A percentile compares a stretch with the other conserved stretches of the same genome.
Evolutionary conservation across 1,284 basidiomycete species (phyloP).

Genomic region (Schizophyllum commune): DNA sequence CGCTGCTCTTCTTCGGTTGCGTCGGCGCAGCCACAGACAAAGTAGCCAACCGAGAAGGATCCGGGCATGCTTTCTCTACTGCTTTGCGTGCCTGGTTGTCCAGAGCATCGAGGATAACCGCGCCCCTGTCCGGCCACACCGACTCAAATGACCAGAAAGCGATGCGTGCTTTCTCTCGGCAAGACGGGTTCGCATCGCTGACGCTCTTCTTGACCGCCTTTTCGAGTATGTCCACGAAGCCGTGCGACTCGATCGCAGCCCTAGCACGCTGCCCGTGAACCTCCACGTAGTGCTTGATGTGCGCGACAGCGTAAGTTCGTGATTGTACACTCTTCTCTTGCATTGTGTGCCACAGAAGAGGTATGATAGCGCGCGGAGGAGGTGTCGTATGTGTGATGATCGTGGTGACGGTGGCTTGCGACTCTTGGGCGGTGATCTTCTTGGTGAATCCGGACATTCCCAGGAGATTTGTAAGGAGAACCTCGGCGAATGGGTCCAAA

Average conservation of each 20-base stretch:
- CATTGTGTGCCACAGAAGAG: constrained; percentile 66
- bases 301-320: constrained; percentile 60
- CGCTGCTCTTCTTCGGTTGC: constrained; percentile 60
- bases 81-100: constrained; percentile 74
- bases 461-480: constrained; percentile 67
- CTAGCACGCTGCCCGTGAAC: constrained; percentile 59
- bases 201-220: constrained; percentile 68
- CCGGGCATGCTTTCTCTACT: constrained; percentile 77
- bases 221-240: constrained; percentile 64
- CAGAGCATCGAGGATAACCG: constrained; percentile 56
- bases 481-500: constrained; percentile 75
- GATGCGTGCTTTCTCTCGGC: constrained; percentile 67
- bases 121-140: constrained; percentile 69
- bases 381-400: constrained; percentile 70
- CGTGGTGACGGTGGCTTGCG: constrained; percentile 66
- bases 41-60: constrained; percentile 22
- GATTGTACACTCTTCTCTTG: constrained; percentile 83
- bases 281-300: constrained; percentile 71
- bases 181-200: constrained; percentile 73
- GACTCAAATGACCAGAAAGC: constrained; percentile 79
- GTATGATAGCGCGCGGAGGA: constrained; percentile 63
- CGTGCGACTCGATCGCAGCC: constrained; percentile 55
- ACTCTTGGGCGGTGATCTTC: constrained; percentile 83
- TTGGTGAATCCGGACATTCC: constrained; percentile 94
- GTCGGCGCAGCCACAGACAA: constrained; percentile 27